Conservation (phyloP, 1,284 basidiomycete genomes). For the Ganoderma leucocontextum region DNA sequence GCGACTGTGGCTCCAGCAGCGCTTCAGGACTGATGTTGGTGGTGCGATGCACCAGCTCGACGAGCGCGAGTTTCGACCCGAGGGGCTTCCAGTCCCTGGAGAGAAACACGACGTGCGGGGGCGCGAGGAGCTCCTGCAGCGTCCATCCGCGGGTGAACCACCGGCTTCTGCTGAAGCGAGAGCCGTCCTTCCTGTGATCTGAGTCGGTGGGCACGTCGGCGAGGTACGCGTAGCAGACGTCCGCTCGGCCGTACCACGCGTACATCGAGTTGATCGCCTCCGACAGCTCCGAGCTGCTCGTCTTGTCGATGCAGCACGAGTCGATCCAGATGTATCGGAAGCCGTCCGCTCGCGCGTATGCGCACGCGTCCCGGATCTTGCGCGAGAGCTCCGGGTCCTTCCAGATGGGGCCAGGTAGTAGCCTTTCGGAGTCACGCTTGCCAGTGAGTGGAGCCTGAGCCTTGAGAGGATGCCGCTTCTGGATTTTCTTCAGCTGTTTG, state of each 20-base stretch:
- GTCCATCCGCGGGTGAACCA: neutral
- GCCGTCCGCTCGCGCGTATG: neutral
- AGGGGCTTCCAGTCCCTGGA: neutral
- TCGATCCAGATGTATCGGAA: neutral
- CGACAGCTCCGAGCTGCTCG: neutral
- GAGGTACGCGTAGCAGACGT: neutral
- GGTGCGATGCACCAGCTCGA: neutral
- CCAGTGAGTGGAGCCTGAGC: too few species aligned
- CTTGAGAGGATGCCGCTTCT: neutral
- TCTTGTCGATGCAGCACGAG: slow-evolving; percentile 1
- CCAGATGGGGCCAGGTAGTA: neutral
- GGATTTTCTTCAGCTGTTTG: neutral
- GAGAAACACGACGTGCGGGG: neutral
- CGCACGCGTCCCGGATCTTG: neutral
- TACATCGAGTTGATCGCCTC: slow-evolving; percentile 5
- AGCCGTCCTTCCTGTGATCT: neutral
- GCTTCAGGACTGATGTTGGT: neutral
- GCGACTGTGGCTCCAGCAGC: neutral
- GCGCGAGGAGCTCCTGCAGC: neutral
- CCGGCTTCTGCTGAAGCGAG: neutral
- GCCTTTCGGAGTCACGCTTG: too few species aligned
- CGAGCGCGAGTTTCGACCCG: neutral
- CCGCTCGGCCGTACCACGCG: neutral
- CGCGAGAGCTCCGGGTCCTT: neutral
- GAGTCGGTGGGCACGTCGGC: neutral